Conservation (phyloP, 2,329 filamentous ascomycete species). For the Westerdykella sp. region DNA sequence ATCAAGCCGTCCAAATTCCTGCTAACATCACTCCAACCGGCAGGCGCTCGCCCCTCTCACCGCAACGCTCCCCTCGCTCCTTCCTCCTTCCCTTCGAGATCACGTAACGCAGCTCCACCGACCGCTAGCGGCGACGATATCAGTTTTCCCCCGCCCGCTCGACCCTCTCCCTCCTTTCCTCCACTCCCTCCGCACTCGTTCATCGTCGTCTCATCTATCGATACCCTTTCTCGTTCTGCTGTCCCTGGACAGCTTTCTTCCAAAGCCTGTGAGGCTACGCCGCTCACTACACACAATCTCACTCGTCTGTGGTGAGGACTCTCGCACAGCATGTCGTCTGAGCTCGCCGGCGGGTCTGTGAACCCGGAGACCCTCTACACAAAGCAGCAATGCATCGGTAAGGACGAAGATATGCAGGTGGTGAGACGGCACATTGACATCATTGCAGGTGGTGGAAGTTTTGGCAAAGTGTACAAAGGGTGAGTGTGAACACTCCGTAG, state of each 20-base stretch:
- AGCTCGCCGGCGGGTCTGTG: slow-evolving; percentile 47
- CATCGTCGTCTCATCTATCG: not conserved
- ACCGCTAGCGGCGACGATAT: not conserved
- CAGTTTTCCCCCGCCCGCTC: not conserved
- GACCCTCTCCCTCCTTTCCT: not conserved
- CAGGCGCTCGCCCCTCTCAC: not conserved
- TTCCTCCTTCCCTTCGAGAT: not conserved
- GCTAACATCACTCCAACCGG: not conserved
- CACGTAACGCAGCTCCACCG: not conserved
- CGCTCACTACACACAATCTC: not conserved
- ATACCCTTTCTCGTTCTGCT: not conserved
- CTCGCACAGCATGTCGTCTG: slow-evolving; percentile 12
- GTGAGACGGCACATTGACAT: slow-evolving; percentile 12
- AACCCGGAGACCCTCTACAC: slow-evolving; percentile 91
- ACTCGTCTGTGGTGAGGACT: not conserved
- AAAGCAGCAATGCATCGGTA: slow-evolving; percentile 55
- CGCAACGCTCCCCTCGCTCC: not conserved
- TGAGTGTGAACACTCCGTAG: slow-evolving; percentile 38
- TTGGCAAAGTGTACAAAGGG: slow-evolving; percentile 99
- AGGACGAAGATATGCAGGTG: not conserved
- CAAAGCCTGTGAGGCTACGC: not conserved
- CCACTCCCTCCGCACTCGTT: not conserved
- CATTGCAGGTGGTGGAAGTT: slow-evolving; percentile 78
- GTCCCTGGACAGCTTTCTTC: not conserved
- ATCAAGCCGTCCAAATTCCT: not conserved